Conservation (phyloP, 225 moss, liverwort and hornwort species). For the Physcomitrellopsis africana region DNA sequence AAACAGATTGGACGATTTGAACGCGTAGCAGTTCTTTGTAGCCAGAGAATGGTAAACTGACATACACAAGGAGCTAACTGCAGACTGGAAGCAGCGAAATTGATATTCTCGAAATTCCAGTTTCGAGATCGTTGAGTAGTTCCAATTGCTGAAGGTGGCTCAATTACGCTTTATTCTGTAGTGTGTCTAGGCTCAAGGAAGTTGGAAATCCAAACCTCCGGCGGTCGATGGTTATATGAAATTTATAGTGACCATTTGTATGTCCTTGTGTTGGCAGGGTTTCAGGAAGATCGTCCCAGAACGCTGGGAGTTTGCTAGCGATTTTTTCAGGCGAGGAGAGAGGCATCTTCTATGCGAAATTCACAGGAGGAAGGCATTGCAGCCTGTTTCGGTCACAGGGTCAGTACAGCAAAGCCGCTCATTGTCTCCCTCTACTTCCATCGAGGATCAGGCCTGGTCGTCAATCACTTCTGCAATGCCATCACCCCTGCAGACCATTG, state of each 20-base stretch:
- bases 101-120: no score
- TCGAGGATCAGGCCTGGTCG: conserved; percentile 61
- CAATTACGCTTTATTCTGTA: no score
- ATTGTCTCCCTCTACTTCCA: conserved; percentile 51
- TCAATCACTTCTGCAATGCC: conserved; percentile 57
- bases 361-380: conserved; percentile 59
- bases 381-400: conserved; percentile 38
- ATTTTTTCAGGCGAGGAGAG: conserved; percentile 65
- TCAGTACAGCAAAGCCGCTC: conserved; percentile 55
- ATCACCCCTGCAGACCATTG: conserved; percentile 40
- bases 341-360: conserved; percentile 60
- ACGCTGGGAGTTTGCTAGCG: conserved; percentile 70
- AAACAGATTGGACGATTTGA: no score
- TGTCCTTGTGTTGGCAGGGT: conserved; percentile 42
- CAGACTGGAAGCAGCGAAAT: no score
- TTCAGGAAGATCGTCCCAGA: conserved; percentile 66
- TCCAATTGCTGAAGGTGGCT: no score
- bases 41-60: no score
- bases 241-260: conserved; percentile 17
- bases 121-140: no score
- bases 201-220: no score
- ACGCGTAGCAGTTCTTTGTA: no score
- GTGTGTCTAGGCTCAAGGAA: no score
- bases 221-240: no score
- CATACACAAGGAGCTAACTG: no score